Conservation (phyloP, 2,329 filamentous ascomycete genomes). For the Fusarium mundagurra region DNA sequence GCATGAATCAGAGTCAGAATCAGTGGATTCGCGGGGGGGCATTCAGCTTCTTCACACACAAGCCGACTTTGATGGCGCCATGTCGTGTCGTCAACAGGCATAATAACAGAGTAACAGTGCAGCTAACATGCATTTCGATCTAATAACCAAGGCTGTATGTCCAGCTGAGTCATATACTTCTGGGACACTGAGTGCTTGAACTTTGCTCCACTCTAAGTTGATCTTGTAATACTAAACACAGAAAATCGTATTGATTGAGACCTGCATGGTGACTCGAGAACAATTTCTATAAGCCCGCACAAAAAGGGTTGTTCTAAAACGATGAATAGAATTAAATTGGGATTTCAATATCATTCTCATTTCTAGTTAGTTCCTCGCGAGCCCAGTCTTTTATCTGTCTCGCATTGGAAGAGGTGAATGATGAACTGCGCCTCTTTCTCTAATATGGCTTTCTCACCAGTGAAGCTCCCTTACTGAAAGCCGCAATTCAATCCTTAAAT, state of each 20-base stretch:
- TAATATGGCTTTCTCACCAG: background rate
- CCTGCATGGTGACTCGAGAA: background rate
- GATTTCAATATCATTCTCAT: background rate
- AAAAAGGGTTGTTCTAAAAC: background rate
- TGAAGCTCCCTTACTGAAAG: background rate
- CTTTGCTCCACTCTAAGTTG: background rate
- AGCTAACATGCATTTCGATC: conserved; percentile 32
- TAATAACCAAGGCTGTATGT: background rate
- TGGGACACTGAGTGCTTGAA: background rate
- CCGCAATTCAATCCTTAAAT: no score
- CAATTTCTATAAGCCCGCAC: background rate
- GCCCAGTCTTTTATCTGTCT: background rate
- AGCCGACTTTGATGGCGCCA: conserved; percentile 22
- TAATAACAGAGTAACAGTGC: conserved; percentile 32
- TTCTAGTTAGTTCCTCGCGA: background rate
- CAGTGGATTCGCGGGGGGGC: conserved; percentile 19
- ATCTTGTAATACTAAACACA: background rate
- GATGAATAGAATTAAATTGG: no score
- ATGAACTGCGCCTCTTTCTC: background rate
- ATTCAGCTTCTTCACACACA: conserved; percentile 21
- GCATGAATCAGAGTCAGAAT: conserved; percentile 23
- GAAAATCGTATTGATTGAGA: background rate
- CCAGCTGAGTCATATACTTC: background rate
- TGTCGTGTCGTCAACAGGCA: conserved; percentile 36
- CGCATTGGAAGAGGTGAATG: background rate